A percentile compares a stretch with the other conserved stretches of the same genome.
These are phyloP conservation scores for Diaporthe destruens DNA, from an alignment of 2,329 filamentous ascomycete genomes.

Conservation along the genomic window DNA sequence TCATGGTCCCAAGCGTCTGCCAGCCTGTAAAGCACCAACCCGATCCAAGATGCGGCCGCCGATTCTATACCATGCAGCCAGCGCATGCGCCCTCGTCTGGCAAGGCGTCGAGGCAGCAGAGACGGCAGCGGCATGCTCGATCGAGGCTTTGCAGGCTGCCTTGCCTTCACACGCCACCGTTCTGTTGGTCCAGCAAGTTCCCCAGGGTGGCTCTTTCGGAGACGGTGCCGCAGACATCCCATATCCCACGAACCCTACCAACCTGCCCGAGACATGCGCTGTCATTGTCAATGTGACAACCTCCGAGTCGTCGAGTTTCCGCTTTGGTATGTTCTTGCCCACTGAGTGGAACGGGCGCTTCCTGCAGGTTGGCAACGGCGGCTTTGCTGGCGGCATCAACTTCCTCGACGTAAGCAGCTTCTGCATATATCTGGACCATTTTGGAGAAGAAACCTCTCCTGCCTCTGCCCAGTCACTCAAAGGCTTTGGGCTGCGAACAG, in stretches of 20 bases:
- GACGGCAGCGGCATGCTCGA: slow-evolving; percentile 24
- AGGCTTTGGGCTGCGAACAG: too few relatives aligned
- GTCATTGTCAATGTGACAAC: slow-evolving; percentile 52
- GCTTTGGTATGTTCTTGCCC: slow-evolving; percentile 56
- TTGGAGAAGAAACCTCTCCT: too few relatives aligned
- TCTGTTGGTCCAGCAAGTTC: slow-evolving; percentile 48
- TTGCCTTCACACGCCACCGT: slow-evolving; percentile 48
- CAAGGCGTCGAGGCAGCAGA: background rate
- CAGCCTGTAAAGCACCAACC: background rate
- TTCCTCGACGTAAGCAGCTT: slow-evolving; percentile 44
- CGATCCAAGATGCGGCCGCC: slow-evolving; percentile 6
- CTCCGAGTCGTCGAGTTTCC: slow-evolving; percentile 51
- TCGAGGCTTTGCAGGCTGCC: slow-evolving; percentile 43
- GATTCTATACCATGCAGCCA: background rate
- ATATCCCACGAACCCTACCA: slow-evolving; percentile 52
- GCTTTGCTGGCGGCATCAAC: slow-evolving; percentile 52
- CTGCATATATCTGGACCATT: too few relatives aligned
- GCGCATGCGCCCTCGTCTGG: slow-evolving; percentile 4
- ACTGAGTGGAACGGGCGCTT: slow-evolving; percentile 53
- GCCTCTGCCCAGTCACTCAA: too few relatives aligned
- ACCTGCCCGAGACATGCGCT: slow-evolving; percentile 55
- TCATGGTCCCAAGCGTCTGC: too few relatives aligned
- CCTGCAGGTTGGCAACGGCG: slow-evolving; percentile 55
- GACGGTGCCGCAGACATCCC: slow-evolving; percentile 52
- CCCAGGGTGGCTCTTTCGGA: slow-evolving; percentile 52